Conservation (phyloP, 352 stramenopile species). For the Pythium sp. region DNA sequence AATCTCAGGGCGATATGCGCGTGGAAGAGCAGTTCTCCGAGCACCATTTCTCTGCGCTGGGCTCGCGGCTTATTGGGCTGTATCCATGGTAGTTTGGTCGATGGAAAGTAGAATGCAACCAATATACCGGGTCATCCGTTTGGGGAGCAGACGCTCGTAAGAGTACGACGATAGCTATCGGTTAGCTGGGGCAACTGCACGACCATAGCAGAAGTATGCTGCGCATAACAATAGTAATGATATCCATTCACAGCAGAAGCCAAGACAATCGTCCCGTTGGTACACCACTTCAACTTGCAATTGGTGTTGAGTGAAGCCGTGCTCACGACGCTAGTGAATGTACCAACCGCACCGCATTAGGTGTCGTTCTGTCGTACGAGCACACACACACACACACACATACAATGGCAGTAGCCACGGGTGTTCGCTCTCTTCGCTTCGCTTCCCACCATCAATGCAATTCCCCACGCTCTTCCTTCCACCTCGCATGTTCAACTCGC, state of each 20-base stretch:
- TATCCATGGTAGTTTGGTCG: conserved; percentile 41
- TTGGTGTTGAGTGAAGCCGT: neutral
- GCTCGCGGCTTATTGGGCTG: conserved; percentile 60
- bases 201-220: no score
- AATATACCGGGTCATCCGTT: no score
- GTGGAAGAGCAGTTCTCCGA: conserved; percentile 60
- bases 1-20: conserved; percentile 48
- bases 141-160: no score
- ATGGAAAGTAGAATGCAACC: neutral
- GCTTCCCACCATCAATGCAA: neutral
- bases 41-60: conserved; percentile 65
- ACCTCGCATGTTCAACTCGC: neutral
- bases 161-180: no score
- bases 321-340: neutral
- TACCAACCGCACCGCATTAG: neutral
- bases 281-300: neutral
- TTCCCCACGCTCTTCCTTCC: neutral
- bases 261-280: no score
- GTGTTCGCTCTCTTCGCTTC: neutral
- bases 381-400: neutral
- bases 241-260: no score
- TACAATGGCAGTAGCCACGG: neutral
- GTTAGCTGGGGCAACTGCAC: no score
- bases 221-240: no score
- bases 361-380: neutral